A percentile compares a stretch with the other conserved stretches of the same genome.
Evolutionary conservation across 148 eudicot genomes (phyloP).

Genomic region (Arctostaphylos glauca): DNA sequence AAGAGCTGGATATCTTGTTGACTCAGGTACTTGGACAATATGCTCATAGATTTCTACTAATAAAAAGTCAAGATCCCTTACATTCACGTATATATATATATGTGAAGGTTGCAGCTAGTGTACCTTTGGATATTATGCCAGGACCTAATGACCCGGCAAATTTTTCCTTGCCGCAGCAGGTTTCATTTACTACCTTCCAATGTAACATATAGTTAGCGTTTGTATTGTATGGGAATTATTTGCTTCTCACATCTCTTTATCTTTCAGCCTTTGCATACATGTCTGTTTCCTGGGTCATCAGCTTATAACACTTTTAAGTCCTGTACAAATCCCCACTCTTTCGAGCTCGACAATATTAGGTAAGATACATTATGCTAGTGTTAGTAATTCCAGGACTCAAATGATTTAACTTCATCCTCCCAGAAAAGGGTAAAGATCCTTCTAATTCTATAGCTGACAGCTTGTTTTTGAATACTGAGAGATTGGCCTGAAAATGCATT

Average conservation of each 20-base stretch:
- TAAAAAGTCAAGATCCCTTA: slow-evolving; percentile 14
- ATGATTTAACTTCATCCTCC: too few relatives aligned
- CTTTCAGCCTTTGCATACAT: slow-evolving; percentile 75
- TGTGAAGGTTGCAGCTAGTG: slow-evolving; percentile 81
- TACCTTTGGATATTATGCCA: slow-evolving; percentile 91
- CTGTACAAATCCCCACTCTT: slow-evolving; percentile 86
- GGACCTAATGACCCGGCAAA: slow-evolving; percentile 89
- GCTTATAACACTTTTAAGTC: slow-evolving; percentile 85
- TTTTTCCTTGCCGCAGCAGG: slow-evolving; percentile 93
- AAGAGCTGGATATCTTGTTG: slow-evolving; percentile 85
- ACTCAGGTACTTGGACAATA: slow-evolving; percentile 58
- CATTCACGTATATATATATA: not conserved
- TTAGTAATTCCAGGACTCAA: not conserved
- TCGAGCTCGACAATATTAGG: slow-evolving; percentile 78
- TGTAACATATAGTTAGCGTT: not conserved
- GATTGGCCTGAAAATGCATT: too few relatives aligned
- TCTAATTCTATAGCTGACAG: too few relatives aligned
- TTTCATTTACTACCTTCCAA: slow-evolving; percentile 20
- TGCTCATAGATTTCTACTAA: slow-evolving; percentile 1
- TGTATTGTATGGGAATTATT: slow-evolving; percentile 4
- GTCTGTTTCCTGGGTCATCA: slow-evolving; percentile 91
- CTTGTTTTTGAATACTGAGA: too few relatives aligned
- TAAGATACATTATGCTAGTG: slow-evolving; percentile 20
- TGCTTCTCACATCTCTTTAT: slow-evolving; percentile 16
- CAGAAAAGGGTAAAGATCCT: too few relatives aligned